Percentiles rank a stretch among this genome's conserved stretches.
Conservation (phyloP, 2,329 filamentous ascomycete species). For the Hysterium pulicare region DNA sequence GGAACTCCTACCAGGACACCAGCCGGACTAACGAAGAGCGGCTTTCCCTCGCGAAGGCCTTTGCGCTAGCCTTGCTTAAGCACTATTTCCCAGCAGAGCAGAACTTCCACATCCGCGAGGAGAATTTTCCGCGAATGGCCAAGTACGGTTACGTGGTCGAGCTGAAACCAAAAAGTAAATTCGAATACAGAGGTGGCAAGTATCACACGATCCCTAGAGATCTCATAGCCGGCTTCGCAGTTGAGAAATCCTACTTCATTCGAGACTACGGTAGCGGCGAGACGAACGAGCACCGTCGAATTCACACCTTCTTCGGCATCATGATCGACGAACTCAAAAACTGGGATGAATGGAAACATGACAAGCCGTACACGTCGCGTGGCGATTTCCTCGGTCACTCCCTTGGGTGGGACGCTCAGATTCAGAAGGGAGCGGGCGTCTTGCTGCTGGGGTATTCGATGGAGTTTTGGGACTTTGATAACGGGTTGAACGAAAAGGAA, state of each 20-base stretch:
- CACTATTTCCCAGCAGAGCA: conserved; percentile 21
- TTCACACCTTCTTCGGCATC: conserved; percentile 21
- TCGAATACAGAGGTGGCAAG: neutral
- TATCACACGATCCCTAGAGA: conserved; percentile 14
- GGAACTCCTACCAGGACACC: conserved; percentile 7
- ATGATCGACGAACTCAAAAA: conserved; percentile 20
- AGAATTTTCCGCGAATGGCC: conserved; percentile 9
- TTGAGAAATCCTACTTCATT: conserved; percentile 9
- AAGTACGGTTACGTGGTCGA: conserved; percentile 8
- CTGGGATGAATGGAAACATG: neutral
- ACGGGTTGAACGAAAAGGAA: too few species aligned
- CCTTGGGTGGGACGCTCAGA: conserved; percentile 12
- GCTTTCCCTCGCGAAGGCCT: conserved; percentile 15
- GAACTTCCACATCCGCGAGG: conserved; percentile 15
- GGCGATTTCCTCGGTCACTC: conserved; percentile 19
- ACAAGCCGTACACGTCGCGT: conserved; percentile 11
- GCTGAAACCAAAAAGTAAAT: neutral
- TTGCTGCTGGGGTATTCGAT: conserved; percentile 22
- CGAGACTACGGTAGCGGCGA: neutral
- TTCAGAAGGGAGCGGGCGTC: conserved; percentile 18
- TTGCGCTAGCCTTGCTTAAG: conserved; percentile 17
- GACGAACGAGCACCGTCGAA: neutral
- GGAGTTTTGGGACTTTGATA: conserved; percentile 22
- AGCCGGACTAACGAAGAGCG: conserved; percentile 9
- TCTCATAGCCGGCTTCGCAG: conserved; percentile 20